Evolutionary conservation across 805 yeast genomes (phyloP).

Genomic region (Pichia scutulata): DNA sequence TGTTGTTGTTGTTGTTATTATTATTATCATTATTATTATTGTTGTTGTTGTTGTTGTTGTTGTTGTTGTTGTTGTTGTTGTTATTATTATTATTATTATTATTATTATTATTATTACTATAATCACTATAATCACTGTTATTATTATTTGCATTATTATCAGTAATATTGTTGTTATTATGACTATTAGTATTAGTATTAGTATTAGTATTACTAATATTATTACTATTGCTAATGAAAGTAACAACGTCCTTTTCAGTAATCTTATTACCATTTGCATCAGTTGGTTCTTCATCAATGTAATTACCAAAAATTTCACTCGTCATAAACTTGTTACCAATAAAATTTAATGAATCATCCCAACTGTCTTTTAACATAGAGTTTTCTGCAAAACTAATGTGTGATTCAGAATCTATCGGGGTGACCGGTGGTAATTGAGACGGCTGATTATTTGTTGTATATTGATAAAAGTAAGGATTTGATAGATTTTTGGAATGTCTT

Average conservation of each 20-base stretch:
- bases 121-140: not conserved
- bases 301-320: not conserved
- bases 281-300: not conserved
- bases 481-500: slow-evolving; percentile 4
- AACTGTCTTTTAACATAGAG: not conserved
- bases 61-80: not conserved
- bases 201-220: not conserved
- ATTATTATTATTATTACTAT: not conserved
- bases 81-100: not conserved
- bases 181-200: not conserved
- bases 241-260: not conserved
- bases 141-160: not conserved
- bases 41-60: not conserved
- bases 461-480: slow-evolving; percentile 10
- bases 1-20: not conserved
- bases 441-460: slow-evolving; percentile 4
- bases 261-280: not conserved
- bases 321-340: not conserved
- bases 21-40: not conserved
- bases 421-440: slow-evolving; percentile 1
- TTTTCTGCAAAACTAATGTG: not conserved
- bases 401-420: not conserved
- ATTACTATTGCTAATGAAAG: not conserved
- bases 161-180: not conserved
- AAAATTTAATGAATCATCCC: slow-evolving; percentile 6